phyloP scores from a whole-genome alignment of 2,329 filamentous ascomycete species.

The Diaporthe vexans region DNA sequence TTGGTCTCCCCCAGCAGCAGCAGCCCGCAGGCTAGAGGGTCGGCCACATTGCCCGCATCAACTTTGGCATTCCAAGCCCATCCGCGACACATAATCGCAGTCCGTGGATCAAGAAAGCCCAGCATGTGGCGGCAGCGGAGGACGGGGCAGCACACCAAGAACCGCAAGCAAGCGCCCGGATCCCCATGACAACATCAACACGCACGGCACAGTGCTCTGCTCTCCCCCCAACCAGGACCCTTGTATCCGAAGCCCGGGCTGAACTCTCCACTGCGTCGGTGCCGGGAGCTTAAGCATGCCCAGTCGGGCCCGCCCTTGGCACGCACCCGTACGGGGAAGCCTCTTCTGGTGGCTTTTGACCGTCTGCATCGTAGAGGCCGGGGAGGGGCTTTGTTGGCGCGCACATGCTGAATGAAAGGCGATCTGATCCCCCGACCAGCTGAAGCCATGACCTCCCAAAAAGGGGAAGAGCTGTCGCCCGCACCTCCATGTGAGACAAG shows the following conservation, averaged over 20 bases:
- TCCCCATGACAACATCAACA: neutral
- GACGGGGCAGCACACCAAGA: neutral
- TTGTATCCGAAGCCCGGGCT: constrained; percentile 8
- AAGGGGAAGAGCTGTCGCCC: constrained; percentile 7
- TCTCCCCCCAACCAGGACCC: neutral
- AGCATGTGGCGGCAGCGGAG: constrained; percentile 17
- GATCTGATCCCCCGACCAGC: constrained; percentile 33
- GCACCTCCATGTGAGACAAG: constrained; percentile 23
- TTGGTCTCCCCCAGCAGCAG: neutral
- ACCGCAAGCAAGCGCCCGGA: neutral
- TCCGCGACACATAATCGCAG: neutral
- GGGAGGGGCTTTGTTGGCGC: neutral
- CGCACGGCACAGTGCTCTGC: neutral
- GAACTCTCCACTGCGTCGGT: constrained; percentile 26
- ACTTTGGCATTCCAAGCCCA: neutral
- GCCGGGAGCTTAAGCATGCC: constrained; percentile 25
- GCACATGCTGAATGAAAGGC: neutral
- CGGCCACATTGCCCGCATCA: neutral
- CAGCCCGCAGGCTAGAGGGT: constrained; percentile 11
- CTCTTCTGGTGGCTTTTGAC: neutral
- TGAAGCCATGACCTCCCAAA: constrained; percentile 20
- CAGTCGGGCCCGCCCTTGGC: neutral
- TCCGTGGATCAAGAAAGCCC: neutral
- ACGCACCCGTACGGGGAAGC: constrained; percentile 5
- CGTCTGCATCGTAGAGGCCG: neutral